Base-by-base conservation (phyloP, 495 filamentous ascomycete species). In the Corynascus novoguineensis region DNA sequence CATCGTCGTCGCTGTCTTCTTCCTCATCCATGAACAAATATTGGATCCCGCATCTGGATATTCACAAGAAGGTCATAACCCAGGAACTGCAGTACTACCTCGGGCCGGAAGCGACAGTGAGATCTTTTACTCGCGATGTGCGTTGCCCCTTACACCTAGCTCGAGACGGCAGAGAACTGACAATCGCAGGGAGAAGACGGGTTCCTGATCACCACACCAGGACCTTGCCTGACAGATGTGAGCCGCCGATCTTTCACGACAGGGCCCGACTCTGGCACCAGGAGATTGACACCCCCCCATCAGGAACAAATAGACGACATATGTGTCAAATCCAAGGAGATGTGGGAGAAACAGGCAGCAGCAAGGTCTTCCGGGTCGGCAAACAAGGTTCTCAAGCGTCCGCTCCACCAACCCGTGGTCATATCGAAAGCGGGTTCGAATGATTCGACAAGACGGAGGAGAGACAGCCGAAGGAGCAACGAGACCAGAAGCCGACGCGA, bases 301-400 rank as follows among this genome's bases (percentile, higher is more conserved):
- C 61, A 81, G 79, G 77, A 81, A 68, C 79, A 82, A 64, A 82
- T 82, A 41, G 76, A 82, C 56, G 78, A 82, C 62, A 80, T 82
- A 25, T 82, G 79, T 64, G 50, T 72, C 37, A 81, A 81, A 67
- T 80, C 77, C 15, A 79, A 73, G 53, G 74, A 81, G 51, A 72
- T 79, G 66, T 81, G 77, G 77, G 77, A 80, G 61, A 76, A 68
- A 61, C 75, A 81, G 69, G 79, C 79, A n/a, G 78, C 77, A 15
- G 78, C 78, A 19, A 65, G 75, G 46, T 71, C 74, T 38, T 70
- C 77, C 51, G 71, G 69, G 45, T 68, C 71, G 32, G 67, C 75
- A 41, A 74, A 75, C 49, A 79, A 75, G 59, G 64, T 73, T 51
- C 67, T 81, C 34, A 81, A 81, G 62, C 71, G 78, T 32, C 79